phyloP scores from a whole-genome alignment of 1,284 basidiomycete species.

The Ceratobasidium sp. region DNA sequence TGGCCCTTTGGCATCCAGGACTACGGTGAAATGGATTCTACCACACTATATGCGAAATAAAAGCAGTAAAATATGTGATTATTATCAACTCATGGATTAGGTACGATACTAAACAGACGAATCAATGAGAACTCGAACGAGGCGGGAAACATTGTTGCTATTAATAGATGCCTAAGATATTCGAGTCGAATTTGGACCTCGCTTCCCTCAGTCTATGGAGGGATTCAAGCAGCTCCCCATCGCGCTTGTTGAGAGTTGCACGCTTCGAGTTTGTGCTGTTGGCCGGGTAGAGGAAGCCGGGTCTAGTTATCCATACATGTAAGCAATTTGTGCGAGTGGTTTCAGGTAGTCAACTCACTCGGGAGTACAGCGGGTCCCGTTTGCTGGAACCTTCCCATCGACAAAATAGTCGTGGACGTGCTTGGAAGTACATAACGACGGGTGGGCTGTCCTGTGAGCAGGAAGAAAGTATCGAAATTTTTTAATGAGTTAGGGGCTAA shows the following conservation, averaged over 20 bases:
- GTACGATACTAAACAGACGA: too few relatives aligned
- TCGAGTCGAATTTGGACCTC: neutral
- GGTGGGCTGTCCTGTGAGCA: slow-evolving; percentile 51
- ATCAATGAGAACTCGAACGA: too few relatives aligned
- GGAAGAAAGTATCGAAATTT: slow-evolving; percentile 10
- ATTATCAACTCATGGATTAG: too few relatives aligned
- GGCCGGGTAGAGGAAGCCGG: slow-evolving; percentile 27
- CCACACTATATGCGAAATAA: too few relatives aligned
- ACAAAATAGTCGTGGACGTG: slow-evolving; percentile 50
- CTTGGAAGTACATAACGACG: slow-evolving; percentile 28
- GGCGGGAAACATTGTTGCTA: too few relatives aligned
- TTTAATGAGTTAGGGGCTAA: too few relatives aligned
- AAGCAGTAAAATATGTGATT: too few relatives aligned
- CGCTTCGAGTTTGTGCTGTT: neutral
- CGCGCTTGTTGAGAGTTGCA: slow-evolving; percentile 1
- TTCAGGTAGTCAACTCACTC: slow-evolving; percentile 9
- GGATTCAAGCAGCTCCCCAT: neutral
- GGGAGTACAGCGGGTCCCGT: slow-evolving; percentile 48
- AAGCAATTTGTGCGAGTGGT: neutral
- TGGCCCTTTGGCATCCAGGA: too few relatives aligned
- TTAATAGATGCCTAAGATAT: too few relatives aligned
- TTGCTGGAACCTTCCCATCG: slow-evolving; percentile 49
- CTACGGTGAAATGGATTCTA: too few relatives aligned
- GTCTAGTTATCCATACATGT: neutral
- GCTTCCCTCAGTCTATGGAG: neutral